phyloP scores from a whole-genome alignment of 2,329 filamentous ascomycete genomes.

The Thermothelomyces thermophilus region DNA sequence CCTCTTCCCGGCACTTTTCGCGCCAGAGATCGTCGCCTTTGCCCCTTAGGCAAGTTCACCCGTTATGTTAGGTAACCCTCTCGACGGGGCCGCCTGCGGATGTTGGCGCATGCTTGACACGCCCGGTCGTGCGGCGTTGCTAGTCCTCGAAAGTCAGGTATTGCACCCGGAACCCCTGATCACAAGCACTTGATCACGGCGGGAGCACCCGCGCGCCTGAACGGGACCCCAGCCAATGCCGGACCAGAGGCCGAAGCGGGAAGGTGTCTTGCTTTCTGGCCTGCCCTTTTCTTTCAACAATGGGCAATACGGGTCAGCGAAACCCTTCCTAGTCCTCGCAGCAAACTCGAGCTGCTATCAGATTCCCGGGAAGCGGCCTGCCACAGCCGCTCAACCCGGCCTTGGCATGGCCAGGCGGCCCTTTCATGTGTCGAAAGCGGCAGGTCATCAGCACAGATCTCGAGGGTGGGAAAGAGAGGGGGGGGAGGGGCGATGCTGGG shows the following conservation, averaged over 20 bases:
- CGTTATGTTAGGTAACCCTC: conserved; percentile 12
- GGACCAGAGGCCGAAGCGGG: conserved; percentile 20
- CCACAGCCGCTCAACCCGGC: not conserved
- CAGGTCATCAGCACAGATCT: conserved; percentile 9
- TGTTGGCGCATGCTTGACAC: conserved; percentile 12
- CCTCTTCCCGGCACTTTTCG: not conserved
- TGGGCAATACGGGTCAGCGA: not conserved
- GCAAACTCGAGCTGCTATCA: too few relatives aligned
- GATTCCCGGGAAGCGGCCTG: not conserved
- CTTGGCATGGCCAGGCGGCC: conserved; percentile 1
- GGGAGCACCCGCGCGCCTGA: conserved; percentile 20
- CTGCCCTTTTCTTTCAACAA: conserved; percentile 12
- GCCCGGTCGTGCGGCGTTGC: conserved; percentile 7
- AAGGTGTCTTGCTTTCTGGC: conserved; percentile 20
- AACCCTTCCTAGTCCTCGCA: too few relatives aligned
- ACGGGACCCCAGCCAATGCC: conserved; percentile 3
- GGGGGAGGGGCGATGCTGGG: not conserved
- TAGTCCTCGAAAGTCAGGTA: conserved; percentile 18
- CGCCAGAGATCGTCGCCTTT: conserved; percentile 3
- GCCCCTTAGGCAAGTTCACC: conserved; percentile 8
- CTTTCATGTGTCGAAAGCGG: conserved; percentile 12
- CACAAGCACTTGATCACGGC: conserved; percentile 1
- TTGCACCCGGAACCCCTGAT: not conserved
- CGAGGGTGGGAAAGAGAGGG: not conserved
- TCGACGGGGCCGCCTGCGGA: not conserved